A percentile compares a stretch with the other conserved stretches of the same genome.
Evolutionary conservation across 257 asterid genomes (phyloP).

Genomic region (Striga asiatica): DNA sequence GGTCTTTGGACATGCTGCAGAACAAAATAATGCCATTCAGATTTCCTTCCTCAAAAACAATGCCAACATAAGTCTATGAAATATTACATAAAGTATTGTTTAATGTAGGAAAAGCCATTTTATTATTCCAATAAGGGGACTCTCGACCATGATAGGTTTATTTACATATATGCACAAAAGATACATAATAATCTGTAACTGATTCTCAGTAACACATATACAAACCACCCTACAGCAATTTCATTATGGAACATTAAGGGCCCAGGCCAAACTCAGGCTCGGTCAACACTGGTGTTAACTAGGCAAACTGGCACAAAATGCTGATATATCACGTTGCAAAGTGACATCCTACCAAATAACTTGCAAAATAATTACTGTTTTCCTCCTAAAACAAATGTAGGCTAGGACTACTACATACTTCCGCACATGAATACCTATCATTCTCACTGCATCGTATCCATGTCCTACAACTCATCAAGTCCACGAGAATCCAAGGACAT

Average conservation of each 20-base stretch:
- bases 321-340: neutral
- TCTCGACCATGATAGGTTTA: neutral
- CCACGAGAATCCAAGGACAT: neutral
- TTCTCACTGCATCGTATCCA: neutral
- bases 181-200: neutral
- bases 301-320: too few relatives aligned
- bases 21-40: constrained; percentile 15
- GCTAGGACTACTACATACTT: neutral
- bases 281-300: neutral
- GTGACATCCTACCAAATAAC: neutral
- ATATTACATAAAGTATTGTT: neutral
- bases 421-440: neutral
- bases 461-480: neutral
- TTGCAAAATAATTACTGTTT: too few relatives aligned
- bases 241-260: neutral
- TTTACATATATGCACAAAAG: neutral
- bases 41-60: constrained; percentile 8
- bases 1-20: constrained; percentile 95
- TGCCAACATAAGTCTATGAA: constrained; percentile 2
- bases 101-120: neutral
- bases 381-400: too few relatives aligned
- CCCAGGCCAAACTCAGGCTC: neutral
- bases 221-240: neutral
- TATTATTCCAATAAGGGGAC: neutral
- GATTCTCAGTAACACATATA: neutral